Evolutionary conservation across 768 basidiomycete species (phyloP).

Genomic region (Tubosaeta sp.): DNA sequence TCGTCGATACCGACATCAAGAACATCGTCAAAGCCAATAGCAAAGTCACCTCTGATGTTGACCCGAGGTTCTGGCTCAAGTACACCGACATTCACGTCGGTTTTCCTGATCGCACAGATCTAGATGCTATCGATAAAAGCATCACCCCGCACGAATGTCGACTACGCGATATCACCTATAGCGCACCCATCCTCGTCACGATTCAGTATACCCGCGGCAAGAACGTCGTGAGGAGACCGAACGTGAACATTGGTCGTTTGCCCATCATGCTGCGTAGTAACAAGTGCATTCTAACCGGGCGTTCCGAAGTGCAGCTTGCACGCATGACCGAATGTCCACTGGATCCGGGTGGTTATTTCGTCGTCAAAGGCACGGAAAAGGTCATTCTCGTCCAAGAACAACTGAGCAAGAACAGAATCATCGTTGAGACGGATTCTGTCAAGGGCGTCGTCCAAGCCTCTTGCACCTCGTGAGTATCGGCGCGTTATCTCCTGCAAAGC

Average conservation of each 20-base stretch:
- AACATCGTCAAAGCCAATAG: constrained; percentile 93
- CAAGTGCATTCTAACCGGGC: constrained; percentile 85
- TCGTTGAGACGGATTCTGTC: constrained; percentile 89
- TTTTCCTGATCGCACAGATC: constrained; percentile 85
- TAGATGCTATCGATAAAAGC: constrained; percentile 68
- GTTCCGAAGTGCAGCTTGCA: constrained; percentile 78
- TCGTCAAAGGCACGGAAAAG: constrained; percentile 98
- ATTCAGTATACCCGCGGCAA: constrained; percentile 93
- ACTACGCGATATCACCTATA: constrained; percentile 91
- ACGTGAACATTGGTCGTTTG: constrained; percentile 84
- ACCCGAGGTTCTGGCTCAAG: constrained; percentile 94
- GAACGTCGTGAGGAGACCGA: constrained; percentile 75
- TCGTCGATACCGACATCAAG: constrained; percentile 95
- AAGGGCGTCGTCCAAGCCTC: constrained; percentile 93
- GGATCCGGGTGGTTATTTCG: constrained; percentile 99
- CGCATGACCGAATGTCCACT: constrained; percentile 95
- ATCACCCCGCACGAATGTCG: constrained; percentile 98
- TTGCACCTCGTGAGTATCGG: constrained; percentile 80
- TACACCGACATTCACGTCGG: constrained; percentile 95
- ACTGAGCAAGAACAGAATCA: constrained; percentile 97
- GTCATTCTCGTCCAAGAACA: constrained; percentile 99
- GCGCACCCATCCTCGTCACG: constrained; percentile 88
- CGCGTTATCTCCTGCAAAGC: background rate
- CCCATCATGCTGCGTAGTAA: constrained; percentile 97
- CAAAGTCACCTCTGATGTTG: constrained; percentile 94